These are phyloP conservation scores for Thielaviopsis euricoi DNA, from an alignment of 2,329 filamentous ascomycete genomes.

Conservation along the genomic window DNA sequence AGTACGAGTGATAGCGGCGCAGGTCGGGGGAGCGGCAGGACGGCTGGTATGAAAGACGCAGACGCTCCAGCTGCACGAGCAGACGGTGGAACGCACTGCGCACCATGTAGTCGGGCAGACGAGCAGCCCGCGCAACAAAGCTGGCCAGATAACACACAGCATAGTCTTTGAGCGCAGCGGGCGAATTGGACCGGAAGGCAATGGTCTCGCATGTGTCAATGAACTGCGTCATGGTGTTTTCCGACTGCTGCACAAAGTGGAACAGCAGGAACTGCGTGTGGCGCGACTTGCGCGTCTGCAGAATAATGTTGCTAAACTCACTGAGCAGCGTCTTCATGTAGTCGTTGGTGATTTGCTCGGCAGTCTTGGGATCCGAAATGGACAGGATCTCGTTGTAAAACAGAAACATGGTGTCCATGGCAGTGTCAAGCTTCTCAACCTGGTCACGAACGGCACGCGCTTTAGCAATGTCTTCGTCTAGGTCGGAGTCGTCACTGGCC, in stretches of 20 bases:
- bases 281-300: slow-evolving; percentile 80
- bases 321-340: slow-evolving; percentile 65
- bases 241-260: slow-evolving; percentile 76
- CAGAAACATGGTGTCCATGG: slow-evolving; percentile 74
- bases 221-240: slow-evolving; percentile 59
- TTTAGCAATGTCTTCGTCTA: slow-evolving; percentile 37
- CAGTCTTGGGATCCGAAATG: slow-evolving; percentile 49
- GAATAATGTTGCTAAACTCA: slow-evolving; percentile 74
- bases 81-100: slow-evolving; percentile 69
- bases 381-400: slow-evolving; percentile 62
- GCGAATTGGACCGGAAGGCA: slow-evolving; percentile 42
- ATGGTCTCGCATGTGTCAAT: slow-evolving; percentile 19
- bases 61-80: slow-evolving; percentile 57
- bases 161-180: slow-evolving; percentile 61
- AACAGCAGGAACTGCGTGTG: slow-evolving; percentile 94
- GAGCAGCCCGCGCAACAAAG: slow-evolving; percentile 79
- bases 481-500: slow-evolving; percentile 50
- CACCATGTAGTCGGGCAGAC: slow-evolving; percentile 61
- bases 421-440: slow-evolving; percentile 78
- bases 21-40: slow-evolving; percentile 72
- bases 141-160: slow-evolving; percentile 86
- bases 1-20: slow-evolving; percentile 68
- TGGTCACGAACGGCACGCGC: slow-evolving; percentile 63
- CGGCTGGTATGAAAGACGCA: slow-evolving; percentile 56
- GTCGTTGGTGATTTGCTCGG: slow-evolving; percentile 17